phyloP scores from a whole-genome alignment of 768 basidiomycete genomes.

The Lactarius sanguifluus region DNA sequence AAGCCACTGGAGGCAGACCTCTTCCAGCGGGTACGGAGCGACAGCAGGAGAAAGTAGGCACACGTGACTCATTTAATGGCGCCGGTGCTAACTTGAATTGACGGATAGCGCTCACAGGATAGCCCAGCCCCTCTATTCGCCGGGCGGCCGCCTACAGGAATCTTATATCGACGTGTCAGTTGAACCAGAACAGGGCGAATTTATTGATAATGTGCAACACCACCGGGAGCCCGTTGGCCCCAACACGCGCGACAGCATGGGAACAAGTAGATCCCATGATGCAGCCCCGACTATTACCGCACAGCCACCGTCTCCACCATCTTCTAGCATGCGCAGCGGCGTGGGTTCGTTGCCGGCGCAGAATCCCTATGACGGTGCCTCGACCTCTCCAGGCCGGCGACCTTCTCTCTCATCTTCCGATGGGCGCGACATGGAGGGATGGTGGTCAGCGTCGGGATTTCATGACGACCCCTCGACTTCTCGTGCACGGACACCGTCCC shows the following conservation, averaged over 20 bases:
- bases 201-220: neutral
- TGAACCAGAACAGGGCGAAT: neutral
- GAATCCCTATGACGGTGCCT: too few relatives aligned
- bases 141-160: neutral
- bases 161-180: neutral
- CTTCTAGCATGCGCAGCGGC: neutral
- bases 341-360: too few relatives aligned
- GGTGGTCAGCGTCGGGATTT: neutral
- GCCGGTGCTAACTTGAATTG: neutral
- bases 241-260: neutral
- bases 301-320: neutral
- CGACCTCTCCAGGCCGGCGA: too few relatives aligned
- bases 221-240: neutral
- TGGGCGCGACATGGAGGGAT: too few relatives aligned
- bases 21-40: neutral
- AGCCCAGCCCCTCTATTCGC: neutral
- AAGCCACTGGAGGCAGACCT: neutral
- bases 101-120: neutral
- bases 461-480: neutral
- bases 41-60: neutral
- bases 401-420: too few relatives aligned
- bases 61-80: neutral
- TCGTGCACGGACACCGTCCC: neutral
- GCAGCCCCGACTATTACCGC: neutral
- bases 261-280: neutral